Conservation (phyloP, 2,329 filamentous ascomycete species). For the Cladosporium sp. region DNA sequence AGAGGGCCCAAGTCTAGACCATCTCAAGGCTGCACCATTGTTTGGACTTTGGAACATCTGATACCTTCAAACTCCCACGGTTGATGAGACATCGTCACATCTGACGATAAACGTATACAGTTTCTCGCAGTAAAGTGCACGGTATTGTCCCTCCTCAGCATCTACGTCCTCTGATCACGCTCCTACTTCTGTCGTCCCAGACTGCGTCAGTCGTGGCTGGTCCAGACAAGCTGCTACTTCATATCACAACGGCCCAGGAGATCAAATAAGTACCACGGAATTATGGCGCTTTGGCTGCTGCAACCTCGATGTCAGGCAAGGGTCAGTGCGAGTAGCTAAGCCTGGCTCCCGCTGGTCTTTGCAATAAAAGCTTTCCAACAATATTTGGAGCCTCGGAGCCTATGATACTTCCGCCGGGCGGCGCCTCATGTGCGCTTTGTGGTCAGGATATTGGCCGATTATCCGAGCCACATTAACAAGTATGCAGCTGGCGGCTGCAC, state of each 20-base stretch:
- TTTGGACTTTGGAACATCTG: conserved; percentile 3
- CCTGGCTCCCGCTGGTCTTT: not conserved
- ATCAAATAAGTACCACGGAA: not conserved
- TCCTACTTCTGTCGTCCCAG: not conserved
- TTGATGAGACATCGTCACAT: conserved; percentile 13
- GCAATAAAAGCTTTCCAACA: not conserved
- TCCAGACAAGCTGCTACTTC: conserved; percentile 4
- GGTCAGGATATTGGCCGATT: not conserved
- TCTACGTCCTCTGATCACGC: not conserved
- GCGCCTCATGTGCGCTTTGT: not conserved
- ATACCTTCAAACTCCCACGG: not conserved
- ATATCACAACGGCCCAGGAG: not conserved
- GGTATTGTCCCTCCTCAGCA: not conserved
- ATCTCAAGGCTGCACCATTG: conserved; percentile 7
- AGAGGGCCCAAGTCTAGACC: conserved; percentile 4
- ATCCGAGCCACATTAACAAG: not conserved
- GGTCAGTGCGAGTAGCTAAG: conserved; percentile 1
- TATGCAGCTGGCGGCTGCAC: not conserved
- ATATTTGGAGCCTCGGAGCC: not conserved
- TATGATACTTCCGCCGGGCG: not conserved
- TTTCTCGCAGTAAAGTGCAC: not conserved
- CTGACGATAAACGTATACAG: not conserved
- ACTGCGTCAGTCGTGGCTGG: not conserved
- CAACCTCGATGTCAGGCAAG: not conserved
- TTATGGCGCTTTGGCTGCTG: conserved; percentile 5